phyloP scores from a whole-genome alignment of 306 rosid species.

The Acacia melanoxylon region DNA sequence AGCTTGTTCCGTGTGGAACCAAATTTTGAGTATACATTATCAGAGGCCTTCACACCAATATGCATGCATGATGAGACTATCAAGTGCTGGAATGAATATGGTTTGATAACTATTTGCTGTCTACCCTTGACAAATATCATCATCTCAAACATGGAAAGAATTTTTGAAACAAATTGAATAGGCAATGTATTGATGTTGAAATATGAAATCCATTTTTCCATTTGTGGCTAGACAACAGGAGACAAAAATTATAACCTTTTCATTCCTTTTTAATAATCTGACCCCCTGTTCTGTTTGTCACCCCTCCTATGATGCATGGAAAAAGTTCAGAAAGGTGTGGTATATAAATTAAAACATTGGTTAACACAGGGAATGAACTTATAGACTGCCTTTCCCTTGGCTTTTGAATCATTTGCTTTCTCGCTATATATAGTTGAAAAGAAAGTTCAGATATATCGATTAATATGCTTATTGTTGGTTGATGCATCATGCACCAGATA shows the following conservation, averaged over 20 bases:
- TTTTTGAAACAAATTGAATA: not conserved
- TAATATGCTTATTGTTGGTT: slow-evolving; percentile 21
- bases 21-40: not conserved
- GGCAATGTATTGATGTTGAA: slow-evolving; percentile 3
- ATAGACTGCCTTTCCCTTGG: slow-evolving; percentile 14
- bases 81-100: not conserved
- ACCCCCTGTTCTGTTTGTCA: not conserved
- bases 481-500: slow-evolving; percentile 29
- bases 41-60: not conserved
- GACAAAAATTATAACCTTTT: slow-evolving; percentile 1
- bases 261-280: not conserved
- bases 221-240: not conserved
- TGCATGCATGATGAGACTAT: not conserved
- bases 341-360: not conserved
- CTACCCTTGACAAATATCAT: not conserved
- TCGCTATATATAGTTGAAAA: not conserved
- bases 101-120: not conserved
- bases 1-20: not conserved
- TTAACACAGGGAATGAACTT: not conserved
- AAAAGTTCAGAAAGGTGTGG: not conserved
- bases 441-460: slow-evolving; percentile 19
- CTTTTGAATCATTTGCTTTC: not conserved
- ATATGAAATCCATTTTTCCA: not conserved
- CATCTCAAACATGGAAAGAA: not conserved
- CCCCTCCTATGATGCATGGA: slow-evolving; percentile 1